Percentiles rank a stretch among this genome's conserved stretches.
Evolutionary conservation across 1,139 yeast genomes (phyloP).

Genomic region (Magnusiomyces paraingens): DNA sequence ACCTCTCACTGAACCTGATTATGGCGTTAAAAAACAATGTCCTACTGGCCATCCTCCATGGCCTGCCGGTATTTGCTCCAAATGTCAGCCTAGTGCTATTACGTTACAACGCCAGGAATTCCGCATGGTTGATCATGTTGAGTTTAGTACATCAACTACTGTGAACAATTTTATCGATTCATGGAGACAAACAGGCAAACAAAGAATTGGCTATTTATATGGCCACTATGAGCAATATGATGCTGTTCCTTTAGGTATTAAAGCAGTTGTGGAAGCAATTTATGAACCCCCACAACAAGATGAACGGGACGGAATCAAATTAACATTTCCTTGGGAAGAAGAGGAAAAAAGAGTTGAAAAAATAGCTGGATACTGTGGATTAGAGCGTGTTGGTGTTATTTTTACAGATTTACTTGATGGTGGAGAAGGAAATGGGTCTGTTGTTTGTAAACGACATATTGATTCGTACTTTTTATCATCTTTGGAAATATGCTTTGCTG

Average conservation of each 20-base stretch:
- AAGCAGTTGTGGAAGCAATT: constrained; percentile 88
- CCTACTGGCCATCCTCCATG: constrained; percentile 83
- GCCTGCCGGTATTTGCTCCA: constrained; percentile 94
- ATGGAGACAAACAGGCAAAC: constrained; percentile 87
- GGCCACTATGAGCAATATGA: constrained; percentile 77
- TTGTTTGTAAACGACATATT: constrained; percentile 85
- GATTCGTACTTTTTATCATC: constrained; percentile 86
- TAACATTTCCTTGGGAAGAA: constrained; percentile 56
- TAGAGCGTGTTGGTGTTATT: constrained; percentile 70
- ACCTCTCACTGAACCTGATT: constrained; percentile 71
- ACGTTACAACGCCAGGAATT: constrained; percentile 85
- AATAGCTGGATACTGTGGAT: constrained; percentile 56
- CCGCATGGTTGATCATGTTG: constrained; percentile 97
- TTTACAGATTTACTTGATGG: constrained; percentile 89
- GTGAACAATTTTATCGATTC: constrained; percentile 79
- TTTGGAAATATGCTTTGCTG: constrained; percentile 80
- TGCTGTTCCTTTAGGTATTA: constrained; percentile 84
- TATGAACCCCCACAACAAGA: constrained; percentile 90
- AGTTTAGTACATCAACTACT: constrained; percentile 66
- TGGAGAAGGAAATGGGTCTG: constrained; percentile 82
- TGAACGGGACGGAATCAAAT: constrained; percentile 76
- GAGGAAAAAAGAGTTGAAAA: constrained; percentile 43
- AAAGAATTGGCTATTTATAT: constrained; percentile 77
- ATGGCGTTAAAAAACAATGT: constrained; percentile 56
- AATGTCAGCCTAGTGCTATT: constrained; percentile 94